Evolutionary conservation across 2,329 filamentous ascomycete genomes (phyloP), one percentile per base, ranked within the genome.

Genomic region (Sporothrix dimorphospora): DNA sequence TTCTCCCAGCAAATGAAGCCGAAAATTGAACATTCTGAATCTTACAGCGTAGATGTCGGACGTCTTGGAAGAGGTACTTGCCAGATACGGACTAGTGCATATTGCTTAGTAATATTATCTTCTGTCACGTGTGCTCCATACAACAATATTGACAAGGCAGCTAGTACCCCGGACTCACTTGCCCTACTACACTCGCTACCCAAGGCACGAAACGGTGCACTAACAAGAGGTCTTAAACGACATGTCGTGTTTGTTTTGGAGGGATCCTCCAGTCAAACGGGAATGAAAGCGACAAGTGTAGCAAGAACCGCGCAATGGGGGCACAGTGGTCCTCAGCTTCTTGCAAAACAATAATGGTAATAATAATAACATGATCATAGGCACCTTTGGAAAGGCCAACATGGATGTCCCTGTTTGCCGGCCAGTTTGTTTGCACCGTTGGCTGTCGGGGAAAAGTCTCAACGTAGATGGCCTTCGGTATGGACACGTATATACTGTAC

Each of bases 21-120:
- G 53, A 98, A 89, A 71, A 98, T 87, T 16, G 34, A 21, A 51
- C 65, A 53, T 68, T 51, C 45, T 68, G 65, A 51, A 34, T 68
- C 27, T 24, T 68, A 68, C 65, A 38, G 65, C 65, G 65, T 68
- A 68, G 45, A 34, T 66, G 63, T 66, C 19, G 63, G 40, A 24
- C 59, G 34, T 24, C 34, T 61, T 7, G 40, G 19, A 19, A 21
- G 42, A 47, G 63, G 42, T 49, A 34, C 42, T 49, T 67, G 42
- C 63, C 45, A 14, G 1, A 34, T 49, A 5, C 14, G 63, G 63
- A 49, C 42, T 67, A 67, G 42, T 11, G 45, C 19, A 68, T 34
- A 5, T n/a, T n/a, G n/a, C n/a, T n/a, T n/a, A n/a, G n/a, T n/a
- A 9, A 2, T 47, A 47, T 66, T 66, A 66, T 0, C 4, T 27